A percentile compares a stretch with the other conserved stretches of the same genome.
phyloP scores from a whole-genome alignment of 108 stramenopile species.

The Fragilaria crotonensis region DNA sequence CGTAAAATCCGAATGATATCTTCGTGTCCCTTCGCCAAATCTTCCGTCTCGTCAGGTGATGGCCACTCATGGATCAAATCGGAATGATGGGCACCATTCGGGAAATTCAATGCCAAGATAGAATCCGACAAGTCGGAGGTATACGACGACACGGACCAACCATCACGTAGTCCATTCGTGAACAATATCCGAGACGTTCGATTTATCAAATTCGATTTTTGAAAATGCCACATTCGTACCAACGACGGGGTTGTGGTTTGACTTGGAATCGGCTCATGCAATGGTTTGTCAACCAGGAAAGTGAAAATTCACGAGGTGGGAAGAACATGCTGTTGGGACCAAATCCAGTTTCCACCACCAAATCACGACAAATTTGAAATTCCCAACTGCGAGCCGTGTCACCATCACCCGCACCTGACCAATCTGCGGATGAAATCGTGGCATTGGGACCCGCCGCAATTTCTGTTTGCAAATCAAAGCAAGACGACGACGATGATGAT shows the following conservation, averaged over 20 bases:
- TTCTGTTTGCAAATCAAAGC: neutral
- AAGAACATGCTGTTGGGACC: constrained; percentile 66
- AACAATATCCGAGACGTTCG: constrained; percentile 56
- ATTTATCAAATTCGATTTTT: constrained; percentile 53
- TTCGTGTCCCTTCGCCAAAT: constrained; percentile 10
- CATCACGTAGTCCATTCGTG: constrained; percentile 70
- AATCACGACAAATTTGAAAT: constrained; percentile 32
- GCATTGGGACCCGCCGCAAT: constrained; percentile 51
- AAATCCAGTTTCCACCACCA: constrained; percentile 32
- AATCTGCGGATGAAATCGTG: constrained; percentile 50
- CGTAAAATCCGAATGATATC: constrained; percentile 35
- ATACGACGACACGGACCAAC: constrained; percentile 41
- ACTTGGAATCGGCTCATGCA: constrained; percentile 66
- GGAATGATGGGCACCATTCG: constrained; percentile 80
- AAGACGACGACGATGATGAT: constrained; percentile 2
- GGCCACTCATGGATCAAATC: constrained; percentile 25
- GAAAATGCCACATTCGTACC: constrained; percentile 44
- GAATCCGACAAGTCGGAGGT: constrained; percentile 42
- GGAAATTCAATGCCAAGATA: constrained; percentile 60
- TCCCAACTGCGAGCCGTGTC: constrained; percentile 61
- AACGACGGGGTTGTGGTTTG: constrained; percentile 30
- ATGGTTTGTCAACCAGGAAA: constrained; percentile 47
- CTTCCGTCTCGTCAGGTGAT: neutral
- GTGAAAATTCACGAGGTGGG: constrained; percentile 52
- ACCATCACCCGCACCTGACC: constrained; percentile 60